phyloP scores from a whole-genome alignment of 2,329 filamentous ascomycete genomes.

The Aaosphaeria arxii region DNA sequence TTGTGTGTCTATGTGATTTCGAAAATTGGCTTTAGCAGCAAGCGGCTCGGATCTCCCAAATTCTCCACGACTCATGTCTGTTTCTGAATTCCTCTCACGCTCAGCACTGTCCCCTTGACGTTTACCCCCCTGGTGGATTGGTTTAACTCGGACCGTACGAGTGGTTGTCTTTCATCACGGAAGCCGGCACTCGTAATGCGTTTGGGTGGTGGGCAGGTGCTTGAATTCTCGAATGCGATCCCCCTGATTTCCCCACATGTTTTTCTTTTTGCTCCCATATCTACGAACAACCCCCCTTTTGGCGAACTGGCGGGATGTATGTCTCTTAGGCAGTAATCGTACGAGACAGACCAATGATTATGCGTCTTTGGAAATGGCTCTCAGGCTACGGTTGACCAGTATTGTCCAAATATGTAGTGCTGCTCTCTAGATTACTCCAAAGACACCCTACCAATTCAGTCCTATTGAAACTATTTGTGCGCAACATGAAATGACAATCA shows the following conservation, averaged over 20 bases:
- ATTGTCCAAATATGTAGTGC: constrained; percentile 4
- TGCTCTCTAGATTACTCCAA: constrained; percentile 29
- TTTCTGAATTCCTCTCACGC: constrained; percentile 30
- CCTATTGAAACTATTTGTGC: background rate
- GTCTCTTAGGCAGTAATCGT: constrained; percentile 11
- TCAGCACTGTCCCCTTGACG: constrained; percentile 18
- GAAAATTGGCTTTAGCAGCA: constrained; percentile 40
- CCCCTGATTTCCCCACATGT: constrained; percentile 30
- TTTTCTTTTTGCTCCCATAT: constrained; percentile 24
- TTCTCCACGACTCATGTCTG: constrained; percentile 39
- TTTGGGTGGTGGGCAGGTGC: constrained; percentile 18
- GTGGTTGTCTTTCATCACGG: constrained; percentile 15
- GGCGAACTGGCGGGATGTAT: constrained; percentile 18
- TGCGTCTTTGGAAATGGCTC: no score
- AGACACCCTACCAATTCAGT: constrained; percentile 25
- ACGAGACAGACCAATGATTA: no score
- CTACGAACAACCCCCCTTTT: constrained; percentile 16
- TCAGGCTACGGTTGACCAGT: no score
- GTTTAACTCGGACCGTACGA: constrained; percentile 8
- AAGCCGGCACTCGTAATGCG: background rate
- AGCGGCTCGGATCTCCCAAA: constrained; percentile 38
- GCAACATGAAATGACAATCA: background rate
- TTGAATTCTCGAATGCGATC: constrained; percentile 30
- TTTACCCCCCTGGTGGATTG: constrained; percentile 14
- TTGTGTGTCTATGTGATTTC: constrained; percentile 37